A percentile compares a stretch with the other conserved stretches of the same genome.
phyloP scores from a whole-genome alignment of 2,329 filamentous ascomycete genomes.

The Botrytis deweyae region DNA sequence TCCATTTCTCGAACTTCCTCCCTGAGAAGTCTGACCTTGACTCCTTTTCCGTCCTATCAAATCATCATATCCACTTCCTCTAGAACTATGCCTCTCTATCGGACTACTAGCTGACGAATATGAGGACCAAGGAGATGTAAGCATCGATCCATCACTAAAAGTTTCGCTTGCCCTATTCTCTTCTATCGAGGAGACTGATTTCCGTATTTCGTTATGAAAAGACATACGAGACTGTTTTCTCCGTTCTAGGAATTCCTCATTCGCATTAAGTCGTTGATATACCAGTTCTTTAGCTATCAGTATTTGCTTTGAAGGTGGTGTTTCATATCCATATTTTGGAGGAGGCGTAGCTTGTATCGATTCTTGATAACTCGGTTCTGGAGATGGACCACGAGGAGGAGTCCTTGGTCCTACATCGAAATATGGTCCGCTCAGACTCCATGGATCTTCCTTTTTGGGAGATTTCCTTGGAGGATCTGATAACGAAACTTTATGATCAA shows the following conservation, averaged over 20 bases:
- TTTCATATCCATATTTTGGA: slow-evolving; percentile 24
- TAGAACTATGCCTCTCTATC: slow-evolving; percentile 29
- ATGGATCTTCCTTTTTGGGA: slow-evolving; percentile 11
- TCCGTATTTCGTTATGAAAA: slow-evolving; percentile 33
- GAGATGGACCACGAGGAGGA: slow-evolving; percentile 22
- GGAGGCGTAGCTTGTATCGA: slow-evolving; percentile 16
- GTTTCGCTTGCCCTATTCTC: slow-evolving; percentile 25
- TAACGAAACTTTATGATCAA: background rate
- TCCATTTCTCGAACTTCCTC: slow-evolving; percentile 19
- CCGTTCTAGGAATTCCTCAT: slow-evolving; percentile 36
- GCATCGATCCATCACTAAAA: slow-evolving; percentile 22
- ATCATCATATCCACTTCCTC: slow-evolving; percentile 32
- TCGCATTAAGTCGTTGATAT: slow-evolving; percentile 29
- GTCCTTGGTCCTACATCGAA: slow-evolving; percentile 26
- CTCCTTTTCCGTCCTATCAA: slow-evolving; percentile 34
- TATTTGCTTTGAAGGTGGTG: slow-evolving; percentile 26
- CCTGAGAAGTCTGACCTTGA: slow-evolving; percentile 27
- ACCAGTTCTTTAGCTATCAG: slow-evolving; percentile 35
- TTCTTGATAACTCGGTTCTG: slow-evolving; percentile 13
- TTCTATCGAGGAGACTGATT: slow-evolving; percentile 32
- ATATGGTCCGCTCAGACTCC: slow-evolving; percentile 22
- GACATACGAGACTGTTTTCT: slow-evolving; percentile 31
- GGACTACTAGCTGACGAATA: slow-evolving; percentile 27
- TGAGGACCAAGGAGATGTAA: slow-evolving; percentile 19
- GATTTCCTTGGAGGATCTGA: background rate